These are phyloP conservation scores for Macrolepiota fuliginosa DNA, from an alignment of 768 basidiomycete species.

Conservation along the genomic window DNA sequence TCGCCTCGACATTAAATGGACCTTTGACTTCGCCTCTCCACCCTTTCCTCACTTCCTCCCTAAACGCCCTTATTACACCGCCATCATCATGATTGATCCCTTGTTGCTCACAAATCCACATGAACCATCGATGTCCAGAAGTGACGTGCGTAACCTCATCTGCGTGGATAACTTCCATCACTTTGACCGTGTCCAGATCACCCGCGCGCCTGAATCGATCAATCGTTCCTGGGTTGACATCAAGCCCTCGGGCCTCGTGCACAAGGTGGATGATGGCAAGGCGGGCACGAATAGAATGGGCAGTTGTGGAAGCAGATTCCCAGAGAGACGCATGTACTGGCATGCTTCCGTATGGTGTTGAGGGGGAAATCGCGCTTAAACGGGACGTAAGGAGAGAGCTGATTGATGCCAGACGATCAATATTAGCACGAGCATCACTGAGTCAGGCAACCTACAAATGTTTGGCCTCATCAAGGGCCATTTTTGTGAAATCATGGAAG, in stretches of 20 bases:
- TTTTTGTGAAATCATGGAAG: constrained; percentile 80
- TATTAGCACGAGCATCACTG: background rate
- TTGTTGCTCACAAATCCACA: constrained; percentile 59
- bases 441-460: constrained; percentile 49
- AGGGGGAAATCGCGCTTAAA: constrained; percentile 56
- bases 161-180: constrained; percentile 73
- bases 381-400: constrained; percentile 61
- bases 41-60: constrained; percentile 64
- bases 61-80: constrained; percentile 50
- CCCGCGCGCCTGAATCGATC: constrained; percentile 66
- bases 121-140: constrained; percentile 81
- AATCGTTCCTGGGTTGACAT: constrained; percentile 81
- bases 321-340: constrained; percentile 78
- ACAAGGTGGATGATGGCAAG: constrained; percentile 85
- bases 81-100: constrained; percentile 9
- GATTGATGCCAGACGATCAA: background rate
- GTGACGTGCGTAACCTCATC: constrained; percentile 86
- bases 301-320: constrained; percentile 73
- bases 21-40: constrained; percentile 77
- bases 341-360: constrained; percentile 70
- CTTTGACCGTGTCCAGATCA: constrained; percentile 62
- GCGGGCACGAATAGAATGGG: constrained; percentile 62
- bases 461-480: constrained; percentile 85
- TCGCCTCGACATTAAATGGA: constrained; percentile 76
- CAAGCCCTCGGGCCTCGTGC: constrained; percentile 80